Base-by-base conservation (phyloP, 2,329 filamentous ascomycete genomes). In the Penicillium sumatraense region DNA sequence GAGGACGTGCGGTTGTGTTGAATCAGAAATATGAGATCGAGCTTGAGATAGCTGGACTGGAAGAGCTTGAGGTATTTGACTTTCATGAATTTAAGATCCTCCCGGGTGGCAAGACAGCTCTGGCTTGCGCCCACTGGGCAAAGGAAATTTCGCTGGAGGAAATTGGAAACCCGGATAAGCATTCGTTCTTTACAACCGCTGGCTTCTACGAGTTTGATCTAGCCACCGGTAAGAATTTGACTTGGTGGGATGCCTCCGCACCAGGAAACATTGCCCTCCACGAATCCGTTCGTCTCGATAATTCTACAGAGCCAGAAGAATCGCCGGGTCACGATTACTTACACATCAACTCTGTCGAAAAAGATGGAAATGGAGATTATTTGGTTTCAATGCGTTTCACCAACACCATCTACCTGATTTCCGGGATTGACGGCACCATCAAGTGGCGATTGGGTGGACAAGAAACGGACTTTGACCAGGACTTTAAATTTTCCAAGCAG, bases 1-100 rank as follows among this genome's bases (percentile, higher is more conserved):
- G n/a, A n/a, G 79, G 79, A 10, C 73, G 76, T 59, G 77, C 75
- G 45, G 67, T 80, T 33, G 78, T 81, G 49, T 69, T 81, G 71
- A 72, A 80, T 58, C 71, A 74, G 47, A 65, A 73, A 42, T 81
- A 81, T 57, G 64, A 74, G 44, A 68, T 77, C n/a, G 73, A 78
- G 27, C 69, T 72, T 61, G 71, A 71, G 20, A 67, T 80, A 14
- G 61, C 58, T 26, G 60, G 65, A 14, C 49, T 51, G 10, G 59
- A 59, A 13, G 60, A 64, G n/a, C 44, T 64, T 6, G 50, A 51
- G 26, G 55, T 47, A 3, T 68, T 73, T 48, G 66, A 74, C 45
- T 72, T 72, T 54, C 72, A 75, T 57, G 73, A 75, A 45, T 72
- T 73, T 55, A 69, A 69, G 21, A 48, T 74, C 10, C 42, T 71